phyloP scores from a whole-genome alignment of 306 rosid species.

The Glycine soja region DNA sequence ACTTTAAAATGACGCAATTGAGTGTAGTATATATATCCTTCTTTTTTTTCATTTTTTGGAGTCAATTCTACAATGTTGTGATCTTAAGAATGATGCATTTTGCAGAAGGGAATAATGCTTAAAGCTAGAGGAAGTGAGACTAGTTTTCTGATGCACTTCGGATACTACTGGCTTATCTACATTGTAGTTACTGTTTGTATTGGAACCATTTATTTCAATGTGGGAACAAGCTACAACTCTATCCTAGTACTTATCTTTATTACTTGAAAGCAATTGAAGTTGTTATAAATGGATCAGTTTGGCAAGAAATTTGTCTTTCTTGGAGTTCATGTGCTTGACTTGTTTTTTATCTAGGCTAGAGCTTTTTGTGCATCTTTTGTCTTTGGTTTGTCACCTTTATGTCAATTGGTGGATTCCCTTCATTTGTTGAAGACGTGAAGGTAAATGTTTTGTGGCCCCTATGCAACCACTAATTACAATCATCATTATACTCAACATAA shows the following conservation, averaged over 20 bases:
- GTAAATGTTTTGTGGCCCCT: constrained; percentile 41
- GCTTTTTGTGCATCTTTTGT: constrained; percentile 98
- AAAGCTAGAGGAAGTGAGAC: constrained; percentile 98
- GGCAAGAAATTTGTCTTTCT: neutral
- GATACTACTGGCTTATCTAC: constrained; percentile 98
- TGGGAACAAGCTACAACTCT: constrained; percentile 86
- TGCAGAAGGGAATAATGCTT: constrained; percentile 89
- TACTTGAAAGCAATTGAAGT: neutral
- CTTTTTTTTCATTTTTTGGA: constrained; percentile 10
- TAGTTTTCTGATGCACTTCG: constrained; percentile 92
- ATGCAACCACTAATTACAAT: neutral
- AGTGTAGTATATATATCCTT: neutral
- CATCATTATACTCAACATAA: too few species aligned
- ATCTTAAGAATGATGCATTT: neutral
- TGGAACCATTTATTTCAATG: constrained; percentile 83
- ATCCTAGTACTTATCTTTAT: constrained; percentile 69
- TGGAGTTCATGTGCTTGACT: neutral
- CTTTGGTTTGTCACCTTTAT: constrained; percentile 95
- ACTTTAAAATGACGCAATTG: neutral
- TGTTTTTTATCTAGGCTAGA: constrained; percentile 69
- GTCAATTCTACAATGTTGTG: neutral
- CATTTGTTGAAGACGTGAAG: constrained; percentile 99
- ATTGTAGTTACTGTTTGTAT: constrained; percentile 88
- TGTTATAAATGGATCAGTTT: constrained; percentile 6
- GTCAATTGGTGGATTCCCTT: constrained; percentile 99